Base-by-base conservation (phyloP, 2,329 filamentous ascomycete genomes). In the Pseudogymnoascus sp. region DNA sequence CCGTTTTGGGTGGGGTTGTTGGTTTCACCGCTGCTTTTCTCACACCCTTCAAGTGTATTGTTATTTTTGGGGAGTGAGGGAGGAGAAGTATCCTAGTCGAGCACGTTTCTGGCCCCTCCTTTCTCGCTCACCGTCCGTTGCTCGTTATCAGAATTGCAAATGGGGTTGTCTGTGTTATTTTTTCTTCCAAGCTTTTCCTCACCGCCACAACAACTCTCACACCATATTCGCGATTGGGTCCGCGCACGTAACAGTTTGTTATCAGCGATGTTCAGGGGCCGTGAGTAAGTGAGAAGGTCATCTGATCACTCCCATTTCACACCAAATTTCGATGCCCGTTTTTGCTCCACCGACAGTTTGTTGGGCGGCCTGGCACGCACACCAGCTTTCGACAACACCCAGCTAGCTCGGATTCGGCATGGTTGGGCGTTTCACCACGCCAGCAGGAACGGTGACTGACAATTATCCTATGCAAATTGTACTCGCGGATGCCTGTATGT, bases 1-100 rank as follows among this genome's bases (percentile, higher is more conserved):
- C 43, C n/a, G 7, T 7, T 11, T 28, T 14, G 43, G 22, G 43
- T 3, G 12, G 20, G 8, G 22, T 6, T 30, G 43, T 50, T 50
- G 43, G 43, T 50, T 30, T 50, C 43, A 50, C 43, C 43, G 43
- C 43, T 50, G 43, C 43, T 50, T 50, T 8, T 50, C 14, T n/a
- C 5, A 12, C 14, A 14, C 11, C n/a, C 43, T 16, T 25, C 39
- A 25, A 25, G 20, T 25, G 20, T 43, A 14, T n/a, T 8, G 22
- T 20, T 20, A 18, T 41, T 41, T 43, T 43, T n/a, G 18, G 39
- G 39, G 39, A 9, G 16, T 9, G 14, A 22, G 20, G 22, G 25
- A 9, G 43, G 20, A n/a, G 11, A 6, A 41, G 18, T 38, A 16
- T 5, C n/a, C 37, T 18, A 18, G 38, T 4, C 14, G 38, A 41